Conservation (phyloP, 306 rosid species). For the Luffa aegyptiaca region DNA sequence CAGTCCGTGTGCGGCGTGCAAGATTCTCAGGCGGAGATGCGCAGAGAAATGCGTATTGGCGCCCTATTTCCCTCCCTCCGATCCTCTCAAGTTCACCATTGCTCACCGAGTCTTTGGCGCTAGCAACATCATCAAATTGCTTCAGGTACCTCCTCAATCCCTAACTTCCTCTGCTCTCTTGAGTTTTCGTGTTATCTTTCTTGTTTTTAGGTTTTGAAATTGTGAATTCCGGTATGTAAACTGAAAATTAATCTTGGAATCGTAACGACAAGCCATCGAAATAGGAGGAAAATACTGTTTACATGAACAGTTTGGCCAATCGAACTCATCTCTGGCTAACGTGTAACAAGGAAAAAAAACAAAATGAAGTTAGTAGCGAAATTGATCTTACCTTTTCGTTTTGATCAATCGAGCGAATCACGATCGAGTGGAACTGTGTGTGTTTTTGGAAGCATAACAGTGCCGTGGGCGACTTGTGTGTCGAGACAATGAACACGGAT, state of each 20-base stretch:
- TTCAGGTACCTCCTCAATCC: not conserved
- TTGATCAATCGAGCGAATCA: not conserved
- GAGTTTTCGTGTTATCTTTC: not conserved
- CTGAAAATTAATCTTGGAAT: not conserved
- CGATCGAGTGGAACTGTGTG: not conserved
- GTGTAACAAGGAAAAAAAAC: not conserved
- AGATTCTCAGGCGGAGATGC: slow-evolving; percentile 16
- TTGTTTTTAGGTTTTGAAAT: not conserved
- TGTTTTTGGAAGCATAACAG: not conserved
- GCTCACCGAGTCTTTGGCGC: slow-evolving; percentile 17
- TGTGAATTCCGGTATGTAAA: not conserved
- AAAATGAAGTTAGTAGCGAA: not conserved
- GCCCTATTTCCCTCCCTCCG: slow-evolving; percentile 16
- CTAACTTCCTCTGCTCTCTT: not conserved
- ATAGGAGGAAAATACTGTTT: not conserved
- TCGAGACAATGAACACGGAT: not conserved
- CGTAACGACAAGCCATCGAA: not conserved
- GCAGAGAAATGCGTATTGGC: slow-evolving; percentile 15
- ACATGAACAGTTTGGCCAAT: not conserved
- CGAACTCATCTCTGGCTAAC: not conserved
- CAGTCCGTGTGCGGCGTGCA: slow-evolving; percentile 17
- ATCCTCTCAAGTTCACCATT: slow-evolving; percentile 14
- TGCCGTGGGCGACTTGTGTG: not conserved
- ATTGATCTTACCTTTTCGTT: not conserved
- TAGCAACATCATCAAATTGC: slow-evolving; percentile 18